Evolutionary conservation across 83 land plant genomes (phyloP).

Genomic region (Picea mariana): DNA sequence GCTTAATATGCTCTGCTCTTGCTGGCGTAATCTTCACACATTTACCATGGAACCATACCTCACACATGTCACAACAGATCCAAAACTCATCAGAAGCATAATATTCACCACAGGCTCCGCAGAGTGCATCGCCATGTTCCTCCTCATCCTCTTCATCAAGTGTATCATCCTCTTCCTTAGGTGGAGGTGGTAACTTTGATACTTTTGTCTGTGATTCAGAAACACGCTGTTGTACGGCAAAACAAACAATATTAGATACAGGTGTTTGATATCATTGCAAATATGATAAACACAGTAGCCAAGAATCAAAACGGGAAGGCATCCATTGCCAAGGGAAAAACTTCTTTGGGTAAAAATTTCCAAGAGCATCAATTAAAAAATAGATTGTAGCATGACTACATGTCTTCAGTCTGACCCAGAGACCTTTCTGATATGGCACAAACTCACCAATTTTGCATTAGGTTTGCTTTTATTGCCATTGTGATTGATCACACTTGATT

Average conservation of each 20-base stretch:
- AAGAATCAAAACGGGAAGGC: not conserved
- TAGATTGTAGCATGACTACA: not conserved
- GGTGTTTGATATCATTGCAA: not conserved
- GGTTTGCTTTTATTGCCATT: slow-evolving; percentile 36
- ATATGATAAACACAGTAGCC: not conserved
- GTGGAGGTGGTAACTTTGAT: slow-evolving; percentile 21
- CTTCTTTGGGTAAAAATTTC: not conserved
- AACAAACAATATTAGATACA: not conserved
- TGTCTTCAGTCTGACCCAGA: not conserved
- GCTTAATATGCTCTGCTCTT: slow-evolving; percentile 37
- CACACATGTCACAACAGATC: slow-evolving; percentile 42
- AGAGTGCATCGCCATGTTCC: slow-evolving; percentile 35
- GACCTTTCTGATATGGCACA: not conserved
- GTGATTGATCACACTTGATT: slow-evolving; percentile 16
- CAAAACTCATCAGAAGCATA: slow-evolving; percentile 38
- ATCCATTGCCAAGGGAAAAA: not conserved
- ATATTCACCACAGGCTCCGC: slow-evolving; percentile 34
- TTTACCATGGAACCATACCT: slow-evolving; percentile 36
- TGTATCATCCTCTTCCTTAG: slow-evolving; percentile 26
- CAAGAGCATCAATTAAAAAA: not conserved
- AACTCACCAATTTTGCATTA: slow-evolving; percentile 24
- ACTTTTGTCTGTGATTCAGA: slow-evolving; percentile 22
- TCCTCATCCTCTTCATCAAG: slow-evolving; percentile 33
- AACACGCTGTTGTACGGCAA: slow-evolving; percentile 6
- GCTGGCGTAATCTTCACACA: slow-evolving; percentile 38